phyloP scores from a whole-genome alignment of 345 rosid genomes.

The Erysimum cheiranthoides region DNA sequence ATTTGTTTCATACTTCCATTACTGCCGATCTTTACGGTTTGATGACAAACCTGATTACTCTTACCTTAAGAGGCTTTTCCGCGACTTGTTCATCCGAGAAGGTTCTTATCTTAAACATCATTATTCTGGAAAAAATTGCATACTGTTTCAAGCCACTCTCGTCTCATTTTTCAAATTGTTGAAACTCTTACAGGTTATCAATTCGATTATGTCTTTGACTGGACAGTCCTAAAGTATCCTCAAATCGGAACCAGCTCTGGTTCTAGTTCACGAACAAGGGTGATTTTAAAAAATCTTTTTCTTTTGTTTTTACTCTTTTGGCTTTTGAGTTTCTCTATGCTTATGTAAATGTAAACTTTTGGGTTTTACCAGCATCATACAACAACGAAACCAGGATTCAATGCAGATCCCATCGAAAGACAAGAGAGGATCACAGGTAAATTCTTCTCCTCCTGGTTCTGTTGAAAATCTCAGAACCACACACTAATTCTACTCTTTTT shows the following conservation, averaged over 20 bases:
- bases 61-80: constrained; percentile 84
- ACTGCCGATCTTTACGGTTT: constrained; percentile 83
- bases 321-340: constrained; percentile 34
- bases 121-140: background rate
- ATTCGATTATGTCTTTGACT: constrained; percentile 82
- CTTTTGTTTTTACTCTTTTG: constrained; percentile 32
- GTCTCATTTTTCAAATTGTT: constrained; percentile 1
- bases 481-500: constrained; percentile 8
- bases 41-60: constrained; percentile 95
- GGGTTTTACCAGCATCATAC: constrained; percentile 51
- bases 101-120: constrained; percentile 48
- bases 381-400: constrained; percentile 54
- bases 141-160: constrained; percentile 1
- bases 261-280: constrained; percentile 44
- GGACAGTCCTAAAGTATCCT: constrained; percentile 82
- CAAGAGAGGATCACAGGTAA: constrained; percentile 61
- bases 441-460: background rate
- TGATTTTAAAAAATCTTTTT: background rate
- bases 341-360: constrained; percentile 5
- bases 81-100: constrained; percentile 85
- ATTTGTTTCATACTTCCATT: constrained; percentile 80
- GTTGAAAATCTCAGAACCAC: constrained; percentile 45
- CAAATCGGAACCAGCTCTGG: constrained; percentile 72
- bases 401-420: constrained; percentile 59
- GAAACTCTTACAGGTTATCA: constrained; percentile 61